Evolutionary conservation across 139 green algal genomes (phyloP).

Genomic region (Medakamo hakoo): DNA sequence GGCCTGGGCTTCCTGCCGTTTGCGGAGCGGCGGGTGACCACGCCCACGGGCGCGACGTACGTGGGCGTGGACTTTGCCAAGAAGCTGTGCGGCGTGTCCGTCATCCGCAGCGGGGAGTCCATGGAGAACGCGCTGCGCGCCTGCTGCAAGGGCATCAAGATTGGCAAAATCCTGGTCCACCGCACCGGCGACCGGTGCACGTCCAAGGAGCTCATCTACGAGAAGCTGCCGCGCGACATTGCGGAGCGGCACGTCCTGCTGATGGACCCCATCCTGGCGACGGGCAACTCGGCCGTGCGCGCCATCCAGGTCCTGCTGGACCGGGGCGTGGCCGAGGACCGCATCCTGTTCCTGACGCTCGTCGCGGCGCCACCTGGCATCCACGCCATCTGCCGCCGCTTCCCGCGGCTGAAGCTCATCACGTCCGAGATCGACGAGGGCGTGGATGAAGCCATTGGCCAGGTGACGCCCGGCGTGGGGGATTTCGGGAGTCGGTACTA

Average conservation of each 20-base stretch:
- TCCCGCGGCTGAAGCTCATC: constrained; percentile 58
- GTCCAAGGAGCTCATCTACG: constrained; percentile 73
- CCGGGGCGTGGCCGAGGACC: constrained; percentile 67
- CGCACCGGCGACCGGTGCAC: constrained; percentile 8
- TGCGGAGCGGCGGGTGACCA: constrained; percentile 67
- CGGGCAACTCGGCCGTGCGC: constrained; percentile 46
- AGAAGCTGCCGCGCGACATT: constrained; percentile 94
- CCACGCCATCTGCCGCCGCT: constrained; percentile 46
- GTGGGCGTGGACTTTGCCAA: constrained; percentile 91
- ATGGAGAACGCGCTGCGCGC: constrained; percentile 94
- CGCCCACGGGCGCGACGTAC: constrained; percentile 69
- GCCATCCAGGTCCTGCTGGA: constrained; percentile 62
- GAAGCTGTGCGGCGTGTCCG: constrained; percentile 82
- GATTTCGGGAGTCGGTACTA: constrained; percentile 65
- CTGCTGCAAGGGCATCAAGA: constrained; percentile 96
- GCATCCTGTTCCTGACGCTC: constrained; percentile 85
- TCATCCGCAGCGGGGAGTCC: constrained; percentile 83
- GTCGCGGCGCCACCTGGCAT: constrained; percentile 88
- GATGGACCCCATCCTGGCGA: constrained; percentile 86
- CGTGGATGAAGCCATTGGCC: constrained; percentile 54
- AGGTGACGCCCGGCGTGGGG: constrained; percentile 65
- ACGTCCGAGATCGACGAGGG: constrained; percentile 87
- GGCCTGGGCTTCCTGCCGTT: constrained; percentile 88
- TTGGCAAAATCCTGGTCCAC: constrained; percentile 96
- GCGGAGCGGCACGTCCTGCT: constrained; percentile 78